Conservation (phyloP, 768 basidiomycete genomes). For the Boletus rubescentipes region DNA sequence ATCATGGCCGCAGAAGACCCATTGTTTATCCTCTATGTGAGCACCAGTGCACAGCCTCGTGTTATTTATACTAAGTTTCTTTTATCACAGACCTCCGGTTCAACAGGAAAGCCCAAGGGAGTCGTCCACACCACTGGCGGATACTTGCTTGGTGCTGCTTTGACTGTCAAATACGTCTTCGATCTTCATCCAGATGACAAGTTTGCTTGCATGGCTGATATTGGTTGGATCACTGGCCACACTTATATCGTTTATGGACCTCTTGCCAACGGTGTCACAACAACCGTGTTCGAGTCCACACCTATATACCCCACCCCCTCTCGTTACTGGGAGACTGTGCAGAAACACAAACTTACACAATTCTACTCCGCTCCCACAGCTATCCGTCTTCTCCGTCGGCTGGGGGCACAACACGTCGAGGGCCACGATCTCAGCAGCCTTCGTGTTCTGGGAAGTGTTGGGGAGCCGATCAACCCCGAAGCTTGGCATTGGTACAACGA, state of each 20-base stretch:
- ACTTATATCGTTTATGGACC: slow-evolving; percentile 98
- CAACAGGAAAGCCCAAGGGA: slow-evolving; percentile 96
- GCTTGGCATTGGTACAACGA: slow-evolving; percentile 99
- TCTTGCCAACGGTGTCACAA: slow-evolving; percentile 79
- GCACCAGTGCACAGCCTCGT: slow-evolving; percentile 30
- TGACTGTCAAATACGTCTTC: slow-evolving; percentile 97
- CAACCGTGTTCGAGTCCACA: slow-evolving; percentile 92
- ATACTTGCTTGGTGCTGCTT: slow-evolving; percentile 87
- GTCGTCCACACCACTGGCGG: slow-evolving; percentile 88
- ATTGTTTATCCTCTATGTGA: slow-evolving; percentile 96
- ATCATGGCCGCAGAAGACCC: slow-evolving; percentile 93
- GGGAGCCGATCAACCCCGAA: slow-evolving; percentile 98
- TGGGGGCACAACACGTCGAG: slow-evolving; percentile 85
- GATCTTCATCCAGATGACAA: slow-evolving; percentile 96
- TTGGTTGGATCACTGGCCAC: slow-evolving; percentile 99
- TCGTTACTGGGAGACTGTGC: slow-evolving; percentile 95
- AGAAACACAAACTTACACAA: slow-evolving; percentile 90
- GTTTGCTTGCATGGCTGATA: slow-evolving; percentile 98
- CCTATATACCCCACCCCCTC: slow-evolving; percentile 96
- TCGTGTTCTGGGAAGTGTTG: slow-evolving; percentile 89
- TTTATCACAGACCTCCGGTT: slow-evolving; percentile 78
- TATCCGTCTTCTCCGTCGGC: slow-evolving; percentile 85
- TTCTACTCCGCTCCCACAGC: slow-evolving; percentile 95
- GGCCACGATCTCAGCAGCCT: slow-evolving; percentile 77
- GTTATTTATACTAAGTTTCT: slow-evolving; percentile 3